Percentiles rank a stretch among this genome's conserved stretches.
Evolutionary conservation across 768 basidiomycete species (phyloP).

Genomic region (Mycena epipterygia): DNA sequence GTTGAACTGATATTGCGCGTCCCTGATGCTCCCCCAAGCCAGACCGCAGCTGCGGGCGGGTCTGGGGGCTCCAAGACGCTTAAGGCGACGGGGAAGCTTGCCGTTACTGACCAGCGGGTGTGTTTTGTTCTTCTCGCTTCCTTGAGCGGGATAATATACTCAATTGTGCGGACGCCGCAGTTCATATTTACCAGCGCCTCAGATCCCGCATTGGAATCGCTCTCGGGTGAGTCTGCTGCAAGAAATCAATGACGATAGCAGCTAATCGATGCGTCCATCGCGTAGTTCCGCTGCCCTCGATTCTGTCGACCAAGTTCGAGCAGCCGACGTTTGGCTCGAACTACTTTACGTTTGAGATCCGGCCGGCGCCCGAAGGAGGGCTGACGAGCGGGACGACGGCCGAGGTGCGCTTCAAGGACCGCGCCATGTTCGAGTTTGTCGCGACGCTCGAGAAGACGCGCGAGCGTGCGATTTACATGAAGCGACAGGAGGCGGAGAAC

Average conservation of each 20-base stretch:
- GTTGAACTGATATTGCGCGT: constrained; percentile 71
- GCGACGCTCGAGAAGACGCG: constrained; percentile 82
- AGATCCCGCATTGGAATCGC: constrained; percentile 55
- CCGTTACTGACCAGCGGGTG: constrained; percentile 83
- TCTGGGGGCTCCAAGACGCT: constrained; percentile 69
- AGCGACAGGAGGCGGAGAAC: constrained; percentile 67
- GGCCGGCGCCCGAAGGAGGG: constrained; percentile 77
- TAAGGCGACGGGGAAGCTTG: constrained; percentile 69
- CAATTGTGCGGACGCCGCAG: constrained; percentile 54
- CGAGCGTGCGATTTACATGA: constrained; percentile 83
- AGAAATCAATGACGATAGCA: no score
- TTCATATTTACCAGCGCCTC: constrained; percentile 70
- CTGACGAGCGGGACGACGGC: constrained; percentile 72
- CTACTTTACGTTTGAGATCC: constrained; percentile 75
- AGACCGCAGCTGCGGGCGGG: constrained; percentile 58
- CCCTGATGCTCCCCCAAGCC: constrained; percentile 65
- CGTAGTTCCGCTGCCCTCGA: constrained; percentile 70
- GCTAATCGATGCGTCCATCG: no score
- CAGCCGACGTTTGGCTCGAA: constrained; percentile 83
- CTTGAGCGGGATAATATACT: background rate
- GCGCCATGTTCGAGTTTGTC: constrained; percentile 81
- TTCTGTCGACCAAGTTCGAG: constrained; percentile 79
- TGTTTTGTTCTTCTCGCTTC: constrained; percentile 37
- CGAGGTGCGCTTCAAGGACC: constrained; percentile 77
- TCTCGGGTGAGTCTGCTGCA: constrained; percentile 50